A percentile compares a stretch with the other conserved stretches of the same genome.
phyloP scores from a whole-genome alignment of 2,329 filamentous ascomycete species.

The Tolypocladium cylindrosporum region DNA sequence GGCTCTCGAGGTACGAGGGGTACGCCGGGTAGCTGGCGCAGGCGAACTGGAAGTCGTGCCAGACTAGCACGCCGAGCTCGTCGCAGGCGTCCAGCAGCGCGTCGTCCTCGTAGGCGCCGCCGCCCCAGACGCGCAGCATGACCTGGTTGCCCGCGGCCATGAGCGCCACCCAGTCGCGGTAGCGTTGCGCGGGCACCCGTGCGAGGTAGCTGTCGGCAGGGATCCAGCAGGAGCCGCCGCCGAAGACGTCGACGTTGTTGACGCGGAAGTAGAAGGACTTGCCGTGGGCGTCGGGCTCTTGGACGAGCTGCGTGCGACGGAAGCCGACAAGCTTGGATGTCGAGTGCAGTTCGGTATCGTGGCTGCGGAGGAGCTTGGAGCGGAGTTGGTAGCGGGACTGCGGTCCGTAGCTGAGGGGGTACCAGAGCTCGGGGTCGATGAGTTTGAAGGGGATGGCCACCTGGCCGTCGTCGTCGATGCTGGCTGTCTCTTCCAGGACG shows the following conservation, averaged over 20 bases:
- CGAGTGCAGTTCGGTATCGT: neutral
- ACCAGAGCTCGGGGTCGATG: constrained; percentile 20
- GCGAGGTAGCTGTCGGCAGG: constrained; percentile 69
- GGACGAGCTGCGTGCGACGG: constrained; percentile 47
- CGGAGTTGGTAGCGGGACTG: neutral
- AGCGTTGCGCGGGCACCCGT: constrained; percentile 49
- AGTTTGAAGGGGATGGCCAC: constrained; percentile 20
- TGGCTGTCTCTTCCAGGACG: constrained; percentile 7
- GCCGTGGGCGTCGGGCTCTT: constrained; percentile 47
- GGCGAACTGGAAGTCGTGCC: constrained; percentile 67
- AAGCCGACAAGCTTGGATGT: constrained; percentile 50
- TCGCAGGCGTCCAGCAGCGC: constrained; percentile 59
- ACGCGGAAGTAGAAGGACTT: constrained; percentile 66
- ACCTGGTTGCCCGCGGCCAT: constrained; percentile 39
- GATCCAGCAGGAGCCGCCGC: constrained; percentile 70
- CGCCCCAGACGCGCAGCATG: constrained; percentile 17
- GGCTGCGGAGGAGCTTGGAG: neutral
- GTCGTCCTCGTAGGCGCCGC: constrained; percentile 43
- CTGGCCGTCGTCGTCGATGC: neutral
- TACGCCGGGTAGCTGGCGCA: constrained; percentile 57
- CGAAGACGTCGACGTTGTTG: constrained; percentile 64
- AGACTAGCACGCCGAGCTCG: constrained; percentile 57
- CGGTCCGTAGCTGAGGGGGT: constrained; percentile 8
- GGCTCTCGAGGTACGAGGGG: constrained; percentile 45
- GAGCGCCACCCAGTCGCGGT: constrained; percentile 43